Base-by-base conservation (phyloP, 148 eudicot species). In the Vaccinium myrtillus region DNA sequence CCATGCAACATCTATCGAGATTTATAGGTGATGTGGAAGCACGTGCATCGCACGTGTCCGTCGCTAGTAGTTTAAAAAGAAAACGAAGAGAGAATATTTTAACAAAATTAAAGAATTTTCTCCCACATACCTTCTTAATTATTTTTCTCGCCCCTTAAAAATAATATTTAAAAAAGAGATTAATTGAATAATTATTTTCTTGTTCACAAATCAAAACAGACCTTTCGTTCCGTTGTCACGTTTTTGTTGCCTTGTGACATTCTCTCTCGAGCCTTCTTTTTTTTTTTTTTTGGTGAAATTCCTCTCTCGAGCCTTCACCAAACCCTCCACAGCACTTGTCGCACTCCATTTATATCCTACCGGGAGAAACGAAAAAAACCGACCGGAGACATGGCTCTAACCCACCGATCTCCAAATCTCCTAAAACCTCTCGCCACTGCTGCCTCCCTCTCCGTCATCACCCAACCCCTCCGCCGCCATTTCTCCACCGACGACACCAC, bases 401-500 rank as follows among this genome's bases (percentile, higher is more conserved):
- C 88, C 19, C 89, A 69, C 81, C 90, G 91, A 32, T 81, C 87
- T 25, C 39, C 75, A 51, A 71, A 69, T 25, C 82, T 27, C 80
- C 79, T 78, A 15, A 78, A 65, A 25, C 88, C 81, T 75, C 15
- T 74, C 83, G 19, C 80, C 87, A 51, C 87, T 89, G 8, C 78
- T 18, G 74, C 74, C 46, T 43, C 46, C 87, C 51, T 14, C 80
- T 81, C 81, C 39, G 39, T 1, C 43, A 36, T 27, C 86, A 10
- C 89, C 85, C 48, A 87, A 53, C 50, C 87, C 21, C 86, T 85
- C 85, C 85, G 78, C 81, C 93, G 91, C 32, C 81, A 30, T 18
- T 87, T 89, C 80, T 87, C 91, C 82, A 25, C 92, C 75, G 81
- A 76, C 87, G 87, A 85, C 84, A 58, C 88, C 84, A 8, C 91